These are phyloP conservation scores for Phytopythium cucurbitacearum DNA, from an alignment of 352 stramenopile genomes.

Conservation along the genomic window DNA sequence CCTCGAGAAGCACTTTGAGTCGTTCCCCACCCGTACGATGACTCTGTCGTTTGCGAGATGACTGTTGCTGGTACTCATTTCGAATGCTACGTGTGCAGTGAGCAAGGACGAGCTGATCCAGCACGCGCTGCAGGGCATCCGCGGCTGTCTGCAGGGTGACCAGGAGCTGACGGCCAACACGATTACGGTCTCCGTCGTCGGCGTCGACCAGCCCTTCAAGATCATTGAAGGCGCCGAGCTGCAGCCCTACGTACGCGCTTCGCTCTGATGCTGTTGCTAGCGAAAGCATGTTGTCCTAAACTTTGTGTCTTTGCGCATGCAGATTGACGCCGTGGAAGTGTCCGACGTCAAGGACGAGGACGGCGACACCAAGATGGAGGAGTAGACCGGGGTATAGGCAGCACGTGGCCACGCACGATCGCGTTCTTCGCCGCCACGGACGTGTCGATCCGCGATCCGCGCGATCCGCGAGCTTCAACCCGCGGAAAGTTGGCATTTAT, in stretches of 20 bases:
- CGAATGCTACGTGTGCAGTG: slow-evolving; percentile 29
- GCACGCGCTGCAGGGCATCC: slow-evolving; percentile 95
- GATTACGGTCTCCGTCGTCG: slow-evolving; percentile 93
- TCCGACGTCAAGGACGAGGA: slow-evolving; percentile 82
- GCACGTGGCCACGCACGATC: not conserved
- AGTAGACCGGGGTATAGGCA: slow-evolving; percentile 30
- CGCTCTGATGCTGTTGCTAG: not conserved
- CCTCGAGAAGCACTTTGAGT: slow-evolving; percentile 98
- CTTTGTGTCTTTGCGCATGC: slow-evolving; percentile 5
- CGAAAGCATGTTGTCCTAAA: not conserved
- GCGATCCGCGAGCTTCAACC: no score
- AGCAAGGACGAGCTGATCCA: slow-evolving; percentile 96
- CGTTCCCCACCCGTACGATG: slow-evolving; percentile 78
- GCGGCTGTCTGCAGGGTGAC: slow-evolving; percentile 94
- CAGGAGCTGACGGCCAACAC: slow-evolving; percentile 94
- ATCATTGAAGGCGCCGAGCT: slow-evolving; percentile 93
- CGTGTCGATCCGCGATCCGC: no score
- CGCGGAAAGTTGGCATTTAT: no score
- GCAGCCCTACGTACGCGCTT: slow-evolving; percentile 90
- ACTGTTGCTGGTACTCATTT: slow-evolving; percentile 2
- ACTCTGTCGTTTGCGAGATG: not conserved
- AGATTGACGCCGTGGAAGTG: slow-evolving; percentile 87
- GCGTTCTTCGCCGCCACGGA: not conserved
- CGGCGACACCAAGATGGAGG: slow-evolving; percentile 76
- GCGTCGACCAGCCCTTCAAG: slow-evolving; percentile 90